phyloP scores from a whole-genome alignment of 192 early-diverging fungal species.

The Backusella tuberculispora region DNA sequence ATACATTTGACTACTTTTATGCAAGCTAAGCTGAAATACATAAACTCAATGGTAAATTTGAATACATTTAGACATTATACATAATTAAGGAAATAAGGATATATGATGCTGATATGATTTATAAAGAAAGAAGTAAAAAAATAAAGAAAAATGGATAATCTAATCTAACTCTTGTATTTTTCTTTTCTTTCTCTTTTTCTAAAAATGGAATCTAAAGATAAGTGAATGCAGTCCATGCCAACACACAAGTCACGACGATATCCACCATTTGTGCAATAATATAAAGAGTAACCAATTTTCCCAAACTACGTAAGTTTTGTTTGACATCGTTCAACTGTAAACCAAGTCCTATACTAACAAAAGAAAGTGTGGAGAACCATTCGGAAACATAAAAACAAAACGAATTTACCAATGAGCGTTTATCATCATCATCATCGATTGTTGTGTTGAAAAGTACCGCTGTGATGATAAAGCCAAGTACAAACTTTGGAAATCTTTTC shows the following conservation, averaged over 20 bases:
- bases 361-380: constrained; percentile 57
- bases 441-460: constrained; percentile 54
- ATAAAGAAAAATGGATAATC: too few species aligned
- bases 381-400: constrained; percentile 58
- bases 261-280: constrained; percentile 53
- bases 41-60: too few species aligned
- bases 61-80: too few species aligned
- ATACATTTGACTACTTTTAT: too few species aligned
- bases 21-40: too few species aligned
- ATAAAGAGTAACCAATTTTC: constrained; percentile 51
- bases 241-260: constrained; percentile 45
- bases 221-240: constrained; percentile 53
- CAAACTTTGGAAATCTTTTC: constrained; percentile 58
- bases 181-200: neutral
- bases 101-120: too few species aligned
- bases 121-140: too few species aligned
- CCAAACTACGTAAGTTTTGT: constrained; percentile 43
- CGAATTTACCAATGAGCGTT: constrained; percentile 40
- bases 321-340: constrained; percentile 54
- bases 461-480: constrained; percentile 52
- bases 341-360: constrained; percentile 56
- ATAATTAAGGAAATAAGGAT: too few species aligned
- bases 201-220: neutral
- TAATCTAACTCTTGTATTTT: neutral
- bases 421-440: constrained; percentile 36